These are phyloP conservation scores for Termitomyces sp. DNA, from an alignment of 768 basidiomycete genomes.

Conservation along the genomic window DNA sequence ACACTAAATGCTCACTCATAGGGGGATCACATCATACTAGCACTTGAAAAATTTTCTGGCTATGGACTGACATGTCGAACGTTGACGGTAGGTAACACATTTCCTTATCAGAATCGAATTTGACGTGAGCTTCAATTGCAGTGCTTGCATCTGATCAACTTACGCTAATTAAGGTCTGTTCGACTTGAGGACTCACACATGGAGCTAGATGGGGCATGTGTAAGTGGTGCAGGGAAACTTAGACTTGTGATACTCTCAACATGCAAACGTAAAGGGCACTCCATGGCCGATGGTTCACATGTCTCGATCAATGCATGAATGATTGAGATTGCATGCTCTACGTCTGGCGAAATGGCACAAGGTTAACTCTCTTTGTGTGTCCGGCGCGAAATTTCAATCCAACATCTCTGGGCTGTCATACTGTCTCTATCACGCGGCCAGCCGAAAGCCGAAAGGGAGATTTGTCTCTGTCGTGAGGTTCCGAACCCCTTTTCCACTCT, in stretches of 20 bases:
- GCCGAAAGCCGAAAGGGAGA: background rate
- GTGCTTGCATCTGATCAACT: background rate
- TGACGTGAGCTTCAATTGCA: background rate
- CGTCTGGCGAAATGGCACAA: background rate
- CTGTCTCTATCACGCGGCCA: no score
- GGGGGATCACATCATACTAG: background rate
- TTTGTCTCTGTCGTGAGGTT: background rate
- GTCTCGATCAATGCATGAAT: background rate
- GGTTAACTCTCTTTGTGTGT: background rate
- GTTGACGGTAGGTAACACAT: no score
- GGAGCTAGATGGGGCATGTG: background rate
- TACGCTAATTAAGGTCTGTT: background rate
- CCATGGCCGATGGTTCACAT: background rate
- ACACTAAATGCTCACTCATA: background rate
- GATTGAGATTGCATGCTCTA: background rate
- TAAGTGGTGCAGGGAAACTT: background rate
- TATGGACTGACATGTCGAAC: background rate
- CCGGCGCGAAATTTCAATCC: background rate
- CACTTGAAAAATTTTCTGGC: background rate
- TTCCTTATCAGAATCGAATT: background rate
- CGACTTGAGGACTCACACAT: background rate
- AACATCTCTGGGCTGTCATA: background rate
- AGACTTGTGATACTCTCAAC: background rate
- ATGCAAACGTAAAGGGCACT: background rate
- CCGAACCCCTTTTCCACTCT: no score